Percentiles rank a stretch among this genome's conserved stretches.
These are phyloP conservation scores for Stentor coeruleus DNA, from an alignment of 73 alveolate genomes.

Conservation along the genomic window DNA sequence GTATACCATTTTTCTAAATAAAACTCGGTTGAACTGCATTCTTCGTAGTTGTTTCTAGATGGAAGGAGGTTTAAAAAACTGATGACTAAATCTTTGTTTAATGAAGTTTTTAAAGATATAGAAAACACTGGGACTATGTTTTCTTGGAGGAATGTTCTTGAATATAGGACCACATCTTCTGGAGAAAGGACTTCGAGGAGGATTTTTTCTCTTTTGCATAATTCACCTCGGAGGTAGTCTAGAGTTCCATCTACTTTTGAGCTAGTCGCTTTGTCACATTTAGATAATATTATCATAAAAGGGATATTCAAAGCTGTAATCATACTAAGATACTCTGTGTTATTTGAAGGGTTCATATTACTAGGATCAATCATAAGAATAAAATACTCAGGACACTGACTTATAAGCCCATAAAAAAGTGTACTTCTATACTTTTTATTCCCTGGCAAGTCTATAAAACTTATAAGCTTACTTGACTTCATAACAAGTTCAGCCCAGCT, in stretches of 20 bases:
- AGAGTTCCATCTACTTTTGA: background rate
- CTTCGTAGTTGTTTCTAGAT: background rate
- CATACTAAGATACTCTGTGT: background rate
- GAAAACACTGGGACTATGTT: constrained; percentile 25
- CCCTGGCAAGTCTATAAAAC: constrained; percentile 24
- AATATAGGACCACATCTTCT: constrained; percentile 22
- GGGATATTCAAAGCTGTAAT: constrained; percentile 25
- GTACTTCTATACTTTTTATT: constrained; percentile 3
- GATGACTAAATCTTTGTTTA: background rate
- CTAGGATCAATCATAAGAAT: background rate
- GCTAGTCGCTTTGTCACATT: background rate
- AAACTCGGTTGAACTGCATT: background rate
- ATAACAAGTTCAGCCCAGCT: background rate
- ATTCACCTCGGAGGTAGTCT: background rate
- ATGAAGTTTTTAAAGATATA: background rate
- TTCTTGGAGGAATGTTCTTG: background rate
- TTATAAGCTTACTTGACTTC: constrained; percentile 1
- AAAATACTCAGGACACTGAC: constrained; percentile 20
- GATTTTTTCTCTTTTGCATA: background rate
- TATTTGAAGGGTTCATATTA: background rate
- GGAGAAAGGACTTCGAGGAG: background rate
- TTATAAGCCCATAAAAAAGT: background rate
- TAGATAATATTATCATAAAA: background rate
- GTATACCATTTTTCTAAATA: background rate
- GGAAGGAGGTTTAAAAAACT: constrained; percentile 17